These are phyloP conservation scores for Margaritispora aquatica DNA, from an alignment of 495 filamentous ascomycete species.

Conservation along the genomic window DNA sequence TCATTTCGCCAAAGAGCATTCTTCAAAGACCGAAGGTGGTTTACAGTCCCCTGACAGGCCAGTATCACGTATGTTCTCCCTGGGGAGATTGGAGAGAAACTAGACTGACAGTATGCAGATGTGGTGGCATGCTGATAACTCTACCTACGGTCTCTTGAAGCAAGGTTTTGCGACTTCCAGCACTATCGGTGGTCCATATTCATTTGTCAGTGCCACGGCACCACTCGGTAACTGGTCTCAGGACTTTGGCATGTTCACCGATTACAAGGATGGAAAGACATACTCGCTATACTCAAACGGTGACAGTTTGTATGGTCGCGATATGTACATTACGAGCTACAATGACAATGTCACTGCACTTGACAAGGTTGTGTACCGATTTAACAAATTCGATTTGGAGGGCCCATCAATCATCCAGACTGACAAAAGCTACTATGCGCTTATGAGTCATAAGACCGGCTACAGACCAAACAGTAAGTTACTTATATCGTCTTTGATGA, in stretches of 20 bases:
- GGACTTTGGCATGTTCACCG: conserved; percentile 40
- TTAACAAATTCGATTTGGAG: conserved; percentile 40
- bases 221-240: conserved; percentile 42
- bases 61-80: conserved; percentile 31
- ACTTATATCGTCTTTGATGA: neutral
- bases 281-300: conserved; percentile 41
- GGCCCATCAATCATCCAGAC: conserved; percentile 39
- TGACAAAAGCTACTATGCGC: conserved; percentile 35
- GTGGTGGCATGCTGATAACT: conserved; percentile 44
- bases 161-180: conserved; percentile 35
- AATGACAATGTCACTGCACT: conserved; percentile 31
- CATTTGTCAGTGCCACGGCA: conserved; percentile 32
- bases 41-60: conserved; percentile 25
- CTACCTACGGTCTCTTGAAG: conserved; percentile 35
- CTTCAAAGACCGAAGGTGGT: conserved; percentile 42
- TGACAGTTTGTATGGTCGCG: conserved; percentile 32
- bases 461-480: conserved; percentile 38
- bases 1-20: conserved; percentile 31
- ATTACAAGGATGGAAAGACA: conserved; percentile 34
- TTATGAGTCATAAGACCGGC: conserved; percentile 43
- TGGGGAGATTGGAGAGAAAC: neutral
- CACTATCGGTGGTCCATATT: conserved; percentile 35
- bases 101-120: conserved; percentile 24
- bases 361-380: conserved; percentile 34
- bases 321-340: conserved; percentile 36